Evolutionary conservation across 2,329 filamentous ascomycete species (phyloP).

Genomic region (Alternaria dauci): DNA sequence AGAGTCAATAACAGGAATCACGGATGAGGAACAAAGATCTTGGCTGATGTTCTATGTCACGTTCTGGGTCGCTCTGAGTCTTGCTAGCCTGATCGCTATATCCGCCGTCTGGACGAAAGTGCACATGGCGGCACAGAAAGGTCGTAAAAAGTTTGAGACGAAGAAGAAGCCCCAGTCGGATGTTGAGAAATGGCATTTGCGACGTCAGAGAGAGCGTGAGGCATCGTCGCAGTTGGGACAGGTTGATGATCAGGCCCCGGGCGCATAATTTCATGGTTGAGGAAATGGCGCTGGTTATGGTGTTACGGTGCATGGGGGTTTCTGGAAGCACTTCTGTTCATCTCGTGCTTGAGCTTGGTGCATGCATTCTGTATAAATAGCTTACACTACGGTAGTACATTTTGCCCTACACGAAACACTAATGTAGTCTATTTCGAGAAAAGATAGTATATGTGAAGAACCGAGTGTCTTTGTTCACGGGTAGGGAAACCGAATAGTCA

Average conservation of each 20-base stretch:
- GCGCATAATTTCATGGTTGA: background rate
- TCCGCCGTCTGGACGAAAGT: slow-evolving; percentile 3
- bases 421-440: background rate
- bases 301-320: background rate
- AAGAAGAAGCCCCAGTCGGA: slow-evolving; percentile 6
- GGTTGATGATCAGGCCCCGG: background rate
- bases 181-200: slow-evolving; percentile 9
- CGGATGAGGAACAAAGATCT: background rate
- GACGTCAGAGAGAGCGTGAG: slow-evolving; percentile 1
- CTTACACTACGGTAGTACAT: background rate
- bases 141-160: background rate
- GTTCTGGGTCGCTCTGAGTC: slow-evolving; percentile 2
- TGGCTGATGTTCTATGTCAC: background rate
- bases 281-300: background rate
- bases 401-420: background rate
- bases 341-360: background rate
- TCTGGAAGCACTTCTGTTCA: background rate
- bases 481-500: background rate
- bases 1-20: background rate
- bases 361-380: background rate
- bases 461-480: background rate
- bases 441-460: background rate
- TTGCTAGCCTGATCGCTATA: background rate
- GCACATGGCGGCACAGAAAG: background rate
- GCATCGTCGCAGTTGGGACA: background rate